These are phyloP conservation scores for Eimeria necatrix DNA, from an alignment of 169 alveolate genomes.

Conservation along the genomic window DNA sequence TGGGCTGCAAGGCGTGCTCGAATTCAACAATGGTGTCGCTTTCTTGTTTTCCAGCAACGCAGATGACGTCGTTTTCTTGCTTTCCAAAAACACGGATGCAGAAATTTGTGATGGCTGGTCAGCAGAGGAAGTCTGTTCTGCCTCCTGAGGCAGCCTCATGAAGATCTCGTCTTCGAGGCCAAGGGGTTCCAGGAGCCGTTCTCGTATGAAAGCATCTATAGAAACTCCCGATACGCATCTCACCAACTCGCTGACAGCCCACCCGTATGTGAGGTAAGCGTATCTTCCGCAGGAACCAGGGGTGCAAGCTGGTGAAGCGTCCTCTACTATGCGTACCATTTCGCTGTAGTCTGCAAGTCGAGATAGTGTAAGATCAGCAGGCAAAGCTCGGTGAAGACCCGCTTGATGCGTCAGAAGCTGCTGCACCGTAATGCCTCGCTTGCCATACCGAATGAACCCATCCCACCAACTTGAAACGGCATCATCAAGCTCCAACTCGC, in stretches of 20 bases:
- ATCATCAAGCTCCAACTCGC: conserved; percentile 84
- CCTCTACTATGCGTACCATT: conserved; percentile 84
- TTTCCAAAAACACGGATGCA: background rate
- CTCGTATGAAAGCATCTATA: conserved; percentile 67
- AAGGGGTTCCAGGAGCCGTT: conserved; percentile 60
- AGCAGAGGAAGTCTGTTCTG: conserved; percentile 22
- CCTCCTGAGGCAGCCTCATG: conserved; percentile 68
- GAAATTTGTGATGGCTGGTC: conserved; percentile 33
- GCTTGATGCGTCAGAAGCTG: conserved; percentile 86
- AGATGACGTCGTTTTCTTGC: background rate
- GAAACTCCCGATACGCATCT: conserved; percentile 72
- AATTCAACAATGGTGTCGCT: background rate
- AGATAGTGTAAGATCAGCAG: conserved; percentile 81
- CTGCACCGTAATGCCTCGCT: conserved; percentile 84
- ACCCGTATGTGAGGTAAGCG: conserved; percentile 82
- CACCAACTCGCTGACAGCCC: conserved; percentile 82
- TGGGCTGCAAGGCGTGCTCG: conserved; percentile 27
- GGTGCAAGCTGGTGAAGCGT: conserved; percentile 76
- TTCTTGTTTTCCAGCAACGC: background rate
- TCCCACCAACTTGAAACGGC: conserved; percentile 88
- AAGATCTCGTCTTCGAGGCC: conserved; percentile 74
- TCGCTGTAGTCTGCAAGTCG: conserved; percentile 80
- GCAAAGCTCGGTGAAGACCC: conserved; percentile 85
- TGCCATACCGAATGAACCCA: conserved; percentile 87
- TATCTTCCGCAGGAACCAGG: conserved; percentile 79